Base-by-base conservation (phyloP, 768 basidiomycete species). In the Leccinum rimulosum region DNA sequence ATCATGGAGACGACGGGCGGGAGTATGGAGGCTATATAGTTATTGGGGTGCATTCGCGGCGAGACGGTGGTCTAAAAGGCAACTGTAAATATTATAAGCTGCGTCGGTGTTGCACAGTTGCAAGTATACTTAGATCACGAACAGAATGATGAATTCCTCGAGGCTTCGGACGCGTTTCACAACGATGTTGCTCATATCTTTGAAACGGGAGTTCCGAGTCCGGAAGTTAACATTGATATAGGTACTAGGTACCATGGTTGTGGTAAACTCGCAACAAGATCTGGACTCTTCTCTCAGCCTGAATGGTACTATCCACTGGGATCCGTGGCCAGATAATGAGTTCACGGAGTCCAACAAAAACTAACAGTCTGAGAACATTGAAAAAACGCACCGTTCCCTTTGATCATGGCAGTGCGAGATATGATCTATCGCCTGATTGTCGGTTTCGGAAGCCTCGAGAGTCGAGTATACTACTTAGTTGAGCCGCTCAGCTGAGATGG, bases 41-140 rank as follows among this genome's bases (percentile, higher is more conserved):
- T 92, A 38, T 65, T 92, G 63, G 89, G 89, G 2, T 89, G 86
- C 60, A 82, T 92, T 5, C 88, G 82, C 0, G 91, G 91, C 9
- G 76, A 84, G 50, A 74, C 72, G 2, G 65, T 74, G 14, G 70
- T 87, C 28, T 82, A 57, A 35, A 35, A 35, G 14, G 35, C 6
- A 10, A 33, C 31, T 28, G 28, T 28, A 8, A 28, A 28, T 28
- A 28, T 28, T 27, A 27, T 28, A 33, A 33, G 31, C 31, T 11
- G 11, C 31, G 31, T 40, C 7, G 17, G 38, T n/a, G 25, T 25
- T 25, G 25, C 25, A 25, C 25, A 25, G 9, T 40, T 40, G 38
- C 38, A 40, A 40, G 17, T n/a, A 40, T 15, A 27, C 27, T 27
- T 27, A n/a, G 17, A n/a, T 40, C 15, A 38, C 15, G 15, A 17